Percentiles rank a stretch among this genome's conserved stretches.
These are phyloP conservation scores for Plectosphaerella cucumerina DNA, from an alignment of 2,329 filamentous ascomycete species.

Conservation along the genomic window DNA sequence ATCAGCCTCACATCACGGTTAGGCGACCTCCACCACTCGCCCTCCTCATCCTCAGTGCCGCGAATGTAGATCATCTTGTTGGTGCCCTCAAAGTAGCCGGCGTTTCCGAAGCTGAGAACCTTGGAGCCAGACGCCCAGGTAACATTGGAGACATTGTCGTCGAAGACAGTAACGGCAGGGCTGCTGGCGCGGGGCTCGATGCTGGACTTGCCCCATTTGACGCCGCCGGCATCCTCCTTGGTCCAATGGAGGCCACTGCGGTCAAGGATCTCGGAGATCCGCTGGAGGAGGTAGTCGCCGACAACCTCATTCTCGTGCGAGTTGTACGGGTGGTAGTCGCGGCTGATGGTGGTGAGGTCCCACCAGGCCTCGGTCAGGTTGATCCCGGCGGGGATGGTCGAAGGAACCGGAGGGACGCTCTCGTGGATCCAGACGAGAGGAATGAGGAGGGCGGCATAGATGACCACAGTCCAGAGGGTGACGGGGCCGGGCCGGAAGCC, in stretches of 20 bases:
- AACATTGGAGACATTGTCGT: slow-evolving; percentile 75
- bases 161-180: slow-evolving; percentile 62
- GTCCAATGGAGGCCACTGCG: slow-evolving; percentile 50
- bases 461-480: slow-evolving; percentile 68
- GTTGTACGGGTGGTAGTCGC: slow-evolving; percentile 83
- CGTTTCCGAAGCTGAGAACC: slow-evolving; percentile 20
- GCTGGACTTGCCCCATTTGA: slow-evolving; percentile 9
- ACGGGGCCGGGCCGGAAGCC: slow-evolving; percentile 80
- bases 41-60: slow-evolving; percentile 68
- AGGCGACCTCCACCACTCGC: slow-evolving; percentile 65
- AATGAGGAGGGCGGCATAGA: slow-evolving; percentile 75
- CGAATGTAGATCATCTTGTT: slow-evolving; percentile 92
- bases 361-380: slow-evolving; percentile 84
- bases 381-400: slow-evolving; percentile 49
- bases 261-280: slow-evolving; percentile 66
- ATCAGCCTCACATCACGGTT: slow-evolving; percentile 39
- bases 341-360: slow-evolving; percentile 73
- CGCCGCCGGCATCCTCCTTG: slow-evolving; percentile 30
- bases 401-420: slow-evolving; percentile 52
- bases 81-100: slow-evolving; percentile 78
- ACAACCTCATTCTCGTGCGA: slow-evolving; percentile 78
- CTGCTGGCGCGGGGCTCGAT: slow-evolving; percentile 11
- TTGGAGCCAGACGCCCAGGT: slow-evolving; percentile 49
- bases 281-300: slow-evolving; percentile 67
- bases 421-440: slow-evolving; percentile 72